phyloP scores from a whole-genome alignment of 2,329 filamentous ascomycete species.

The Trichoderma afroharzianum region DNA sequence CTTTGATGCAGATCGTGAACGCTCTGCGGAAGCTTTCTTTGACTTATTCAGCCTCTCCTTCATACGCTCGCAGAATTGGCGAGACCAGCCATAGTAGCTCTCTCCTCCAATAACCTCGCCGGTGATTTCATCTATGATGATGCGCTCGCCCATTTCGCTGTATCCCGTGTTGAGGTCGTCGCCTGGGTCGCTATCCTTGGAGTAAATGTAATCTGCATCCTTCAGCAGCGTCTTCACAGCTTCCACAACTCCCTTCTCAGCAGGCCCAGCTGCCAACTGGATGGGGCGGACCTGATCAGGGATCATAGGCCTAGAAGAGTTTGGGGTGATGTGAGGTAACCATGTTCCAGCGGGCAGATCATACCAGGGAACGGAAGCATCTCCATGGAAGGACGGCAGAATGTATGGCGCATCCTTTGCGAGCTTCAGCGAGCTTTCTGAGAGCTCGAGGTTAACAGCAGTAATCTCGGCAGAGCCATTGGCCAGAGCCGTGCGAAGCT shows the following conservation, averaged over 20 bases:
- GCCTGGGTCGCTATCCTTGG: slow-evolving; percentile 44
- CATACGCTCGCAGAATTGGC: slow-evolving; percentile 77
- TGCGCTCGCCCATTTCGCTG: slow-evolving; percentile 70
- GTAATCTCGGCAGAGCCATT: slow-evolving; percentile 31
- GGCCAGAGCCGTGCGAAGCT: slow-evolving; percentile 57
- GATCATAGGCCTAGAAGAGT: slow-evolving; percentile 71
- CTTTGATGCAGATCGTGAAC: slow-evolving; percentile 32
- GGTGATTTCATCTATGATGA: slow-evolving; percentile 62
- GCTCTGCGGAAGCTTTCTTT: slow-evolving; percentile 27
- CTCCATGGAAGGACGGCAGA: slow-evolving; percentile 74
- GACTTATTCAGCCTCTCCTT: slow-evolving; percentile 49
- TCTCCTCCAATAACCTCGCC: slow-evolving; percentile 63
- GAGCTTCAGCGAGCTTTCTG: slow-evolving; percentile 32
- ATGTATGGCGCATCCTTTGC: slow-evolving; percentile 62
- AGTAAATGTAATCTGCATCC: slow-evolving; percentile 67
- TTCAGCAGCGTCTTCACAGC: slow-evolving; percentile 68
- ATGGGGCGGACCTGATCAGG: slow-evolving; percentile 67
- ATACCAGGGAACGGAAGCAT: slow-evolving; percentile 69
- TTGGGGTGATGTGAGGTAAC: slow-evolving; percentile 72
- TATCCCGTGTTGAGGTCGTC: slow-evolving; percentile 56
- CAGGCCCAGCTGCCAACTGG: slow-evolving; percentile 65
- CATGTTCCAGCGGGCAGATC: slow-evolving; percentile 80
- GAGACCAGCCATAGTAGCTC: slow-evolving; percentile 87
- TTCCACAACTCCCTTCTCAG: slow-evolving; percentile 59
- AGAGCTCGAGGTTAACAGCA: slow-evolving; percentile 21